A percentile compares a stretch with the other conserved stretches of the same genome.
These are phyloP conservation scores for Trichoderma asperellum DNA, from an alignment of 2,329 filamentous ascomycete species.

Conservation along the genomic window DNA sequence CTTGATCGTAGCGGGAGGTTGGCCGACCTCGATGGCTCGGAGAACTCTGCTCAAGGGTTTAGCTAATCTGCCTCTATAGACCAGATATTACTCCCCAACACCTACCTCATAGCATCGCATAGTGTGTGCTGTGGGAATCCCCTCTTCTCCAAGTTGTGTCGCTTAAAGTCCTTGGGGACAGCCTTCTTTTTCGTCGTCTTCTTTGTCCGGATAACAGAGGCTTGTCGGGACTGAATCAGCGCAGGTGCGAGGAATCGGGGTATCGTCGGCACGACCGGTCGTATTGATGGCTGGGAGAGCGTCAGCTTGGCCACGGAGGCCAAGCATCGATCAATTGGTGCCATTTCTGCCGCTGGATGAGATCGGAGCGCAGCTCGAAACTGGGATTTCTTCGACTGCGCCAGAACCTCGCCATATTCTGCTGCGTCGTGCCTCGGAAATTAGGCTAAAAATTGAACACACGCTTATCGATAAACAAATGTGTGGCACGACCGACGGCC, in stretches of 20 bases:
- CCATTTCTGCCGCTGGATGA: slow-evolving; percentile 46
- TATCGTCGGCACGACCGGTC: slow-evolving; percentile 51
- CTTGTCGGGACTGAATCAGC: slow-evolving; percentile 49
- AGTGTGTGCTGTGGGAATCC: slow-evolving; percentile 72
- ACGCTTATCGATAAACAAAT: slow-evolving; percentile 35
- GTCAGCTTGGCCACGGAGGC: slow-evolving; percentile 58
- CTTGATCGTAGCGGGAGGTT: slow-evolving; percentile 71
- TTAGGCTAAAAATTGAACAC: slow-evolving; percentile 34
- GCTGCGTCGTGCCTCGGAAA: slow-evolving; percentile 33
- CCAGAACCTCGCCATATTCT: slow-evolving; percentile 21
- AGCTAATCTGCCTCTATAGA: slow-evolving; percentile 13
- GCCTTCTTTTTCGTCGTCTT: slow-evolving; percentile 62
- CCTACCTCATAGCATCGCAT: slow-evolving; percentile 88
- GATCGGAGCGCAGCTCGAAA: slow-evolving; percentile 38
- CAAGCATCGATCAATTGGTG: slow-evolving; percentile 57
- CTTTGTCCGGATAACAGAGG: slow-evolving; percentile 49
- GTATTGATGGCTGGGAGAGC: slow-evolving; percentile 45
- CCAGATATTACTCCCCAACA: too few species aligned
- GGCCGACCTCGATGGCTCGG: slow-evolving; percentile 88
- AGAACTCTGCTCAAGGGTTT: slow-evolving; percentile 68
- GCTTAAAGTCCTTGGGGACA: slow-evolving; percentile 66
- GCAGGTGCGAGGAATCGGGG: slow-evolving; percentile 56
- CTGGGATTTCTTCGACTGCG: slow-evolving; percentile 26
- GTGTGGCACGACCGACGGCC: slow-evolving; percentile 12
- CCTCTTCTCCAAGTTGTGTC: slow-evolving; percentile 67